phyloP scores from a whole-genome alignment of 441 rosid species.

The Gossypium trilobum region DNA sequence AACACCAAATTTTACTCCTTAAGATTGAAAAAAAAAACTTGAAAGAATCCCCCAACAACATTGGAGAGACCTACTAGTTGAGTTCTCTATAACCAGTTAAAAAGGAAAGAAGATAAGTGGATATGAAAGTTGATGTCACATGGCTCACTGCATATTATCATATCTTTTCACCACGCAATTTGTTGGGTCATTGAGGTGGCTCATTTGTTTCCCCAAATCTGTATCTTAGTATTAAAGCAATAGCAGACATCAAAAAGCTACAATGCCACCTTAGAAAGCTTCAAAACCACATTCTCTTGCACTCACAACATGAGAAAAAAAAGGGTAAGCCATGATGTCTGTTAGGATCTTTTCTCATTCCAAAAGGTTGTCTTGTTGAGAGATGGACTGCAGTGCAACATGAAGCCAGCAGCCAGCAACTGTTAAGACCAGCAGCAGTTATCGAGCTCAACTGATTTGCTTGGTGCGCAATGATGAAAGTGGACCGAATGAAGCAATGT shows the following conservation, averaged over 20 bases:
- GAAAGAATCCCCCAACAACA: neutral
- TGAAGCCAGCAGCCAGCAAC: too few relatives aligned
- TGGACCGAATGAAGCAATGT: too few relatives aligned
- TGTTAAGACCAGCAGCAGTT: too few relatives aligned
- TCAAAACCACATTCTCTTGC: too few relatives aligned
- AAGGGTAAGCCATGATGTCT: neutral
- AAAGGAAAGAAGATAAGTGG: neutral
- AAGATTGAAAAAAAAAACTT: neutral
- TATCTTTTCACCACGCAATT: neutral
- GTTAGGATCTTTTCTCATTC: neutral
- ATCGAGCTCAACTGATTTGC: too few relatives aligned
- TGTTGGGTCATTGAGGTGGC: neutral
- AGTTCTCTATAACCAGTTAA: neutral
- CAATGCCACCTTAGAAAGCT: too few relatives aligned
- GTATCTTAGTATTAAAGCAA: neutral
- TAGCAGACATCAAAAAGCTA: too few relatives aligned
- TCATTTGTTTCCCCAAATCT: neutral
- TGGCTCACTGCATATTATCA: neutral
- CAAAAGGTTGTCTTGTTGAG: neutral
- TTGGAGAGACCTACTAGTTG: neutral
- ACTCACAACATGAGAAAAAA: too few relatives aligned
- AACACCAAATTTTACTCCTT: neutral
- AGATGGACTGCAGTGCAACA: too few relatives aligned
- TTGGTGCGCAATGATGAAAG: too few relatives aligned
- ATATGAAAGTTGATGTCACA: neutral